These are phyloP conservation scores for Fraxinus nigra DNA, from an alignment of 305 asterid genomes.

Conservation along the genomic window DNA sequence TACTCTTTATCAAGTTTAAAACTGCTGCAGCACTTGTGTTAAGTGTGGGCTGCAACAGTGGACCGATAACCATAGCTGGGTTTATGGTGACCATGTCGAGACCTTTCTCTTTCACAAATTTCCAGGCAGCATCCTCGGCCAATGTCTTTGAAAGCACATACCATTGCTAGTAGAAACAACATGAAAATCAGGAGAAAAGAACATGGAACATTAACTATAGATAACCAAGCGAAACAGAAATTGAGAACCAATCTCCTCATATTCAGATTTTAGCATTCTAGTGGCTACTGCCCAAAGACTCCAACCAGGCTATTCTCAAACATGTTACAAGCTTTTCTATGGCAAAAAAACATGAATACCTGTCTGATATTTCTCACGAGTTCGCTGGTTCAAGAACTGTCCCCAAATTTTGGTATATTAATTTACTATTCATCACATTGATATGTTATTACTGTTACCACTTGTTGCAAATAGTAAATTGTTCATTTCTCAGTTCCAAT, in stretches of 20 bases:
- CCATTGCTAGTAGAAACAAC: constrained; percentile 50
- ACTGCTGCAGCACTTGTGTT: constrained; percentile 60
- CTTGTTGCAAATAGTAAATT: neutral
- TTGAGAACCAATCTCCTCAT: neutral
- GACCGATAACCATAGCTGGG: constrained; percentile 75
- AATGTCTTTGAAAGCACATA: constrained; percentile 71
- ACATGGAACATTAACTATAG: neutral
- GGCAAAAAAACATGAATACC: neutral
- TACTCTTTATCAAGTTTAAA: constrained; percentile 56
- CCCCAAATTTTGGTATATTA: neutral
- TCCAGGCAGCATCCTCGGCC: constrained; percentile 89
- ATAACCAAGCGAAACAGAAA: neutral
- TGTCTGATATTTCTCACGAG: neutral
- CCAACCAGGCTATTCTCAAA: neutral
- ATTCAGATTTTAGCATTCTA: neutral
- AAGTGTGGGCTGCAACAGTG: constrained; percentile 68
- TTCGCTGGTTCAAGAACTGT: neutral
- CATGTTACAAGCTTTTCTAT: neutral
- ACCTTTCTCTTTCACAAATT: constrained; percentile 64
- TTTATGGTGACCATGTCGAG: constrained; percentile 60
- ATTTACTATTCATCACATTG: neutral
- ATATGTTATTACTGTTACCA: neutral
- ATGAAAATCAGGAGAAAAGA: neutral
- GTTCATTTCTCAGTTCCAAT: neutral
- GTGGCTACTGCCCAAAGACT: neutral